A percentile compares a stretch with the other conserved stretches of the same genome.
Conservation (phyloP, 306 rosid genomes). For the Vicia faba region DNA sequence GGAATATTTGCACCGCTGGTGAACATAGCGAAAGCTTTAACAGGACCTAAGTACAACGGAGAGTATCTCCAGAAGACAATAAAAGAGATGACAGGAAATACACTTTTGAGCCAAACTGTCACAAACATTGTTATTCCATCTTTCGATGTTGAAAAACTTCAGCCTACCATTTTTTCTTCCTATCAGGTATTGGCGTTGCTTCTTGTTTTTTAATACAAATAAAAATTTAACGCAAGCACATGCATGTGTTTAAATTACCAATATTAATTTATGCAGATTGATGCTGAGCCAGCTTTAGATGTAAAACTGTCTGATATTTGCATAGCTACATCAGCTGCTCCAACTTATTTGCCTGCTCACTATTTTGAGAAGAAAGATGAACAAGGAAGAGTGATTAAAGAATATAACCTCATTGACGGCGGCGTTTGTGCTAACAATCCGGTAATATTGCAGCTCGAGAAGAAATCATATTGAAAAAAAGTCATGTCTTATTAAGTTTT, state of each 20-base stretch:
- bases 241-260: too few relatives aligned
- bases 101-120: slow-evolving; percentile 35
- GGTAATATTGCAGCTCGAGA: slow-evolving; percentile 1
- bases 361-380: slow-evolving; percentile 39
- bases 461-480: background rate
- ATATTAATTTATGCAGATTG: slow-evolving; percentile 30
- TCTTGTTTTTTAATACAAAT: background rate
- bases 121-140: slow-evolving; percentile 46
- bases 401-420: slow-evolving; percentile 49
- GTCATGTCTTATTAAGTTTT: too few relatives aligned
- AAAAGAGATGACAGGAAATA: background rate
- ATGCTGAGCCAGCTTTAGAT: too few relatives aligned
- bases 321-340: too few relatives aligned
- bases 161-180: slow-evolving; percentile 49
- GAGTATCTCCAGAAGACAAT: slow-evolving; percentile 20
- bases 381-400: slow-evolving; percentile 2
- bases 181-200: too few relatives aligned
- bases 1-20: too few relatives aligned
- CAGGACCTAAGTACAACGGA: too few relatives aligned
- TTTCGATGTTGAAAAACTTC: slow-evolving; percentile 35
- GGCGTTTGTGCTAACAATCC: slow-evolving; percentile 48
- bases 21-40: too few relatives aligned
- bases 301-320: too few relatives aligned
- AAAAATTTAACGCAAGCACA: too few relatives aligned
- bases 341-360: too few relatives aligned